Percentiles rank a stretch among this genome's conserved stretches.
Evolutionary conservation across 352 stramenopile genomes (phyloP).

Genomic region (Phytophthora sansomeana): DNA sequence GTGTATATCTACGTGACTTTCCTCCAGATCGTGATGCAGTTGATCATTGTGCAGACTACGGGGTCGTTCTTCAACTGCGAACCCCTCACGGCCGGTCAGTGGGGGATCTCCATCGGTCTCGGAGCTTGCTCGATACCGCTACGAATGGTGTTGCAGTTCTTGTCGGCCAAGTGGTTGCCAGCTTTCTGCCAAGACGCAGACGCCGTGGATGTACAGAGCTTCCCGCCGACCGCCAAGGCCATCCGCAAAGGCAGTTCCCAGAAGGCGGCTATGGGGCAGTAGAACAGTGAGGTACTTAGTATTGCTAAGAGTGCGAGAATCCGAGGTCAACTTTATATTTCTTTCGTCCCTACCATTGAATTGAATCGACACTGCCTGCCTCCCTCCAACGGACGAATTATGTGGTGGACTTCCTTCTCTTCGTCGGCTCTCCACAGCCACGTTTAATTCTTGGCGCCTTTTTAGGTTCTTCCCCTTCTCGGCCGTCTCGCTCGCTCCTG

Average conservation of each 20-base stretch:
- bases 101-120: slow-evolving; percentile 65
- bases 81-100: slow-evolving; percentile 53
- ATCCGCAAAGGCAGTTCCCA: slow-evolving; percentile 41
- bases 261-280: slow-evolving; percentile 37
- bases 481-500: too few relatives aligned
- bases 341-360: not conserved
- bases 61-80: slow-evolving; percentile 79
- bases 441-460: too few relatives aligned
- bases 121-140: slow-evolving; percentile 55
- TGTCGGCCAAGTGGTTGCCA: slow-evolving; percentile 71
- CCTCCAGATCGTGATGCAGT: slow-evolving; percentile 92
- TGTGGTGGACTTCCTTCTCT: too few relatives aligned
- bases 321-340: slow-evolving; percentile 33
- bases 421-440: not conserved
- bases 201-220: slow-evolving; percentile 44
- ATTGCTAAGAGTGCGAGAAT: slow-evolving; percentile 25
- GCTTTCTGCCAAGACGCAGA: slow-evolving; percentile 63
- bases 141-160: slow-evolving; percentile 55
- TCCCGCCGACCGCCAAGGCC: slow-evolving; percentile 41
- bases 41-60: slow-evolving; percentile 96
- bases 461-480: too few relatives aligned
- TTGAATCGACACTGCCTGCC: too few relatives aligned
- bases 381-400: too few relatives aligned
- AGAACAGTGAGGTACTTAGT: slow-evolving; percentile 18
- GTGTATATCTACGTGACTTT: slow-evolving; percentile 94